Conservation (phyloP, 2,329 filamentous ascomycete species). For the Neopestalotiopsis clavispora region DNA sequence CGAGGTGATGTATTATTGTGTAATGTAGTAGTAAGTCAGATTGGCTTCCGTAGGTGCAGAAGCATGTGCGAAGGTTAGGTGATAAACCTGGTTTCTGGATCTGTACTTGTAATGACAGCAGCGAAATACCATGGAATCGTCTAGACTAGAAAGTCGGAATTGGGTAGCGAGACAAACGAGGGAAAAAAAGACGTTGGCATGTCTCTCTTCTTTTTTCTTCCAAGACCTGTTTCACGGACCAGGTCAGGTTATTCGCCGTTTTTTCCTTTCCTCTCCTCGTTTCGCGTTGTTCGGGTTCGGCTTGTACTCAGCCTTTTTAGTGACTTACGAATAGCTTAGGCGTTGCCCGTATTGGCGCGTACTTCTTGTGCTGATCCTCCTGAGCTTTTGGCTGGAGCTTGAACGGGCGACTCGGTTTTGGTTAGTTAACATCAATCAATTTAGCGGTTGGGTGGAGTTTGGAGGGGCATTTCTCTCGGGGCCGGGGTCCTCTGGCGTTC, state of each 20-base stretch:
- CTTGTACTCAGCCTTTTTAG: background rate
- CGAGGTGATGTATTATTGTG: no score
- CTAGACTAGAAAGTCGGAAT: background rate
- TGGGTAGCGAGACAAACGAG: background rate
- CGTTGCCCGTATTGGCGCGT: no score
- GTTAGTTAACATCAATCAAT: background rate
- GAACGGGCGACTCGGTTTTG: background rate
- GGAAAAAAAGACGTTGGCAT: background rate
- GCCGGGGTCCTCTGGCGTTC: no score
- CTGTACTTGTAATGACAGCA: background rate
- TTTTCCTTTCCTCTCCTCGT: no score
- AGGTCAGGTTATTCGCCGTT: background rate
- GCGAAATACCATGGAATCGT: background rate
- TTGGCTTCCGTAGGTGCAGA: background rate
- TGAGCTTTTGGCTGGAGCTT: background rate
- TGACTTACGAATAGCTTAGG: background rate
- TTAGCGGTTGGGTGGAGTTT: no score
- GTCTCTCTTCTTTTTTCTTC: background rate
- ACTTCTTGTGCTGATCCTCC: background rate
- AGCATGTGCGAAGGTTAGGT: background rate
- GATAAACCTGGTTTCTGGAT: background rate
- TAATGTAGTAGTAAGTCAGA: background rate
- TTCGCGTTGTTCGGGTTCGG: background rate
- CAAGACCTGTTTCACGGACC: background rate
- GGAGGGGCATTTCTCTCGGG: background rate